Evolutionary conservation across 495 filamentous ascomycete genomes (phyloP), one percentile per base, ranked within the genome.

Genomic region (Clohesyomyces aquaticus): DNA sequence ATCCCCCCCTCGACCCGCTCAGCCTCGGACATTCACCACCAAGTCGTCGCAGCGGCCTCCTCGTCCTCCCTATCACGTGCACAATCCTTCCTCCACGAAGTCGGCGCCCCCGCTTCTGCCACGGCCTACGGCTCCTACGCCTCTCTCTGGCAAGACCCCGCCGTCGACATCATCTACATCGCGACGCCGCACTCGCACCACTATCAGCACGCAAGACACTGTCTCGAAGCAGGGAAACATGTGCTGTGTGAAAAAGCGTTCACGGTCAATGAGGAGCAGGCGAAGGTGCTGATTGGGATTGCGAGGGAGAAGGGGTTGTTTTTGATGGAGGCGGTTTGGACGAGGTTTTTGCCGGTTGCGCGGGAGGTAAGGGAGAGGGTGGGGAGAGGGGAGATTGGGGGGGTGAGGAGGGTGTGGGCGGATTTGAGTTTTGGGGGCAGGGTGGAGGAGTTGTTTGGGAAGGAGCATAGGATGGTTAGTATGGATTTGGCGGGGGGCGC

Each of bases 291-390:
- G 16, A 82, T 87, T 54, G 85, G 90, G 53, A 87, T 83, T 18
- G 75, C 94, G 0, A 82, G 78, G 68, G 78, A 83, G 68, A 96
- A 95, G 82, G 84, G 85, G n/a, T 71, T 96, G 21, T 96, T 97
- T 78, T 75, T 98, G 38, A 96, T 96, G 91, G 93, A 98, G 79
- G 93, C 93, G 18, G 90, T 97, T 12, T 97, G 94, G 93, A 97
- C 93, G 41, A 79, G 93, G 25, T 94, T 89, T 74, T 95, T 96
- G 79, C 93, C 93, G 1, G 74, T 93, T 3, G 88, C 85, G 65
- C 83, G 89, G 58, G 85, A 93, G 74, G 76, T 96, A 21, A 76
- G 91, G 41, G 81, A 91, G 54, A 69, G 91, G 68, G 87, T 95
- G 56, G 75, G 80, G 55, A 77, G 80, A 1, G 88, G 88, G 1